A percentile compares a stretch with the other conserved stretches of the same genome.
phyloP scores from a whole-genome alignment of 345 rosid genomes.

The rapeseed (Brassica napus) region Da-Ae NC_063446.1:65359501-65360000 shows the following conservation, averaged over 20 bases:
- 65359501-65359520: constrained; percentile 26
- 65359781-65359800: background rate
- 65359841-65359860: background rate
- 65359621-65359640: constrained; percentile 9
- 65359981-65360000: constrained; percentile 81
- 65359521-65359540: constrained; percentile 27
- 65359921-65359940: constrained; percentile 5
- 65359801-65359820: background rate
- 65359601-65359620: constrained; percentile 19
- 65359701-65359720: background rate
- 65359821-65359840: background rate
- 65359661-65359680: background rate
- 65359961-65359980: constrained; percentile 45
- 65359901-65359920: background rate
- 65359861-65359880: constrained; percentile 32
- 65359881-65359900: constrained; percentile 36
- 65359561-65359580: constrained; percentile 22
- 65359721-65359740: background rate
- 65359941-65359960: background rate
- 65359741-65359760: constrained; percentile 18
- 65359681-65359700: background rate
- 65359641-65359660: background rate
- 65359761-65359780: background rate
- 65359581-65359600: constrained; percentile 8
- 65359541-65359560: background rate